Evolutionary conservation across 495 filamentous ascomycete genomes (phyloP).

Genomic region (Glarea lozoyensis): DNA sequence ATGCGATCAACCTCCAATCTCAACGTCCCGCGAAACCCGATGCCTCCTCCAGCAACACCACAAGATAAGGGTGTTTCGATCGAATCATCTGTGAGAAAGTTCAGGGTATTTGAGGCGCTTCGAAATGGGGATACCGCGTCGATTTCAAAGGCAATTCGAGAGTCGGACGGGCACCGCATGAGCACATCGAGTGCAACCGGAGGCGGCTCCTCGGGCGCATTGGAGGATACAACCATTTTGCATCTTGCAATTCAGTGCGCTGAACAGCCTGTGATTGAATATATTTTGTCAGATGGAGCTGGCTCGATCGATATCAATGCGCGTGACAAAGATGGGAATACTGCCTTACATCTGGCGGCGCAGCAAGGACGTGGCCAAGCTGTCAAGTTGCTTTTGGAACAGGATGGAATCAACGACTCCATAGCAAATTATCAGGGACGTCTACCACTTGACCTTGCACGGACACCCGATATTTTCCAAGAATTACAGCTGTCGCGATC

Average conservation of each 20-base stretch:
- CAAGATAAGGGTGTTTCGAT: constrained; percentile 46
- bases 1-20: constrained; percentile 20
- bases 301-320: constrained; percentile 74
- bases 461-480: constrained; percentile 90
- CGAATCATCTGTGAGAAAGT: constrained; percentile 89
- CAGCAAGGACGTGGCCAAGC: constrained; percentile 69
- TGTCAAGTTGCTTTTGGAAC: constrained; percentile 71
- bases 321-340: constrained; percentile 87
- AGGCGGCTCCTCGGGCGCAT: constrained; percentile 29
- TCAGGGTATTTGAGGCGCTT: constrained; percentile 86
- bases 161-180: constrained; percentile 42
- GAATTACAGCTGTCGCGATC: constrained; percentile 86
- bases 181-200: constrained; percentile 43
- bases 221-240: constrained; percentile 79
- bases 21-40: constrained; percentile 5
- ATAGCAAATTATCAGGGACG: constrained; percentile 84
- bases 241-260: constrained; percentile 97
- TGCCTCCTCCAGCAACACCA: constrained; percentile 3
- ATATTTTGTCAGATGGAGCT: constrained; percentile 65
- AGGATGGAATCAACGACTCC: constrained; percentile 77
- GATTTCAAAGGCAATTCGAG: constrained; percentile 80
- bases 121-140: constrained; percentile 83
- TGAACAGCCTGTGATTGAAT: constrained; percentile 92
- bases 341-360: constrained; percentile 81
- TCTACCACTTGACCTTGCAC: constrained; percentile 78